Percentiles rank a stretch among this genome's conserved stretches.
These are phyloP conservation scores for Yamadazyma paraphyllophila DNA, from an alignment of 805 yeast species.

Conservation along the genomic window DNA sequence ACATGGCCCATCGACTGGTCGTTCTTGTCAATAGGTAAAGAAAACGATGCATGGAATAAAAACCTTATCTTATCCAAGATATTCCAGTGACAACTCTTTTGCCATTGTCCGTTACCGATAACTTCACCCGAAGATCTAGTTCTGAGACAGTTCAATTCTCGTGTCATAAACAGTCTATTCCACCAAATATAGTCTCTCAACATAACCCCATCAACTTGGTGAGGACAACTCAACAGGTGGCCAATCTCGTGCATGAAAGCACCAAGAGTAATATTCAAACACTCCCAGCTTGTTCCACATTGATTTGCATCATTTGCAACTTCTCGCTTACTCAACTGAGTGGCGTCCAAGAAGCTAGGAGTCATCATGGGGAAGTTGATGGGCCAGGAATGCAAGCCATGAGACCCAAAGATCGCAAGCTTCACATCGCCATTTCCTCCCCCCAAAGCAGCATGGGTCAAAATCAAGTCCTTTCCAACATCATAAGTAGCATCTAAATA, in stretches of 20 bases:
- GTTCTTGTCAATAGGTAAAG: slow-evolving; percentile 57
- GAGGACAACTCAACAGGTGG: slow-evolving; percentile 88
- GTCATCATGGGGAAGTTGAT: slow-evolving; percentile 66
- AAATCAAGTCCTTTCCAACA: slow-evolving; percentile 49
- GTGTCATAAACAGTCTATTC: slow-evolving; percentile 77
- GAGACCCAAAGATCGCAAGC: slow-evolving; percentile 91
- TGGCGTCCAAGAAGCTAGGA: slow-evolving; percentile 69
- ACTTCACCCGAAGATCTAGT: slow-evolving; percentile 47
- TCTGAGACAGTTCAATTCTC: slow-evolving; percentile 58
- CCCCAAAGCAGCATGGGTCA: slow-evolving; percentile 92
- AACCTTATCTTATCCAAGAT: slow-evolving; percentile 75
- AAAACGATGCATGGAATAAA: slow-evolving; percentile 76
- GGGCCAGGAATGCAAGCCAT: slow-evolving; percentile 94
- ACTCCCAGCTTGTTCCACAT: slow-evolving; percentile 89
- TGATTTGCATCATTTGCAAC: slow-evolving; percentile 91
- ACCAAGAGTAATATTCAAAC: slow-evolving; percentile 80
- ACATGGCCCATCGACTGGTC: slow-evolving; percentile 28
- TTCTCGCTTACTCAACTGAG: slow-evolving; percentile 55
- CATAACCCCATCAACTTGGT: slow-evolving; percentile 89
- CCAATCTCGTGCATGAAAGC: slow-evolving; percentile 97
- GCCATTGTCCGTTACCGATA: slow-evolving; percentile 36
- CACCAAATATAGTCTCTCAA: slow-evolving; percentile 76
- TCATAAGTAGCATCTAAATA: slow-evolving; percentile 88
- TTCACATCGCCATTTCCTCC: slow-evolving; percentile 73
- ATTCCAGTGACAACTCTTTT: slow-evolving; percentile 84